Evolutionary conservation across 2,329 filamentous ascomycete species (phyloP), one percentile per base, ranked within the genome.

Genomic region (Monosporascus sp.): DNA sequence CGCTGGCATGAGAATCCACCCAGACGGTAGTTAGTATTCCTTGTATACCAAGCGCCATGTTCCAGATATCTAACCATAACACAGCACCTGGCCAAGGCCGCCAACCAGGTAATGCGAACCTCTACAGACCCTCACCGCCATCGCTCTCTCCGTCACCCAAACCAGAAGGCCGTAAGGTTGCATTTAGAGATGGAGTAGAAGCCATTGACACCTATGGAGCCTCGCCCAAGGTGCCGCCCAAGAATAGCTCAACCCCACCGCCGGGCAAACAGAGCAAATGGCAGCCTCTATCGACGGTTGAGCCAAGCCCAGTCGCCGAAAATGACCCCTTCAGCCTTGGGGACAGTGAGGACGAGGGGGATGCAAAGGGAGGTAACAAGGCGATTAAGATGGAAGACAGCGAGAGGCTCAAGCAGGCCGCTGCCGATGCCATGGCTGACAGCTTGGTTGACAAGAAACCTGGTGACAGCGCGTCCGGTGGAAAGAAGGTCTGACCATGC

Each of bases 321-420:
- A 93, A 96, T 63, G 94, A 99, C 66, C 94, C 94, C 0, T 99
- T 99, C 73, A 97, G 91, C 65, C 80, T 99, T 15, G 94, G 94
- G 5, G 93, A 97, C 62, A 96, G 90, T 65, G 93, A 97, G 61
- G 92, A 96, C 60, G 94, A 99, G 71, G 88, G 88, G 61, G 89
- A 92, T 50, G 71, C 76, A 17, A 94, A 91, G 72, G 79, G 81
- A 45, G 85, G 60, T 22, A 85, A 67, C 50, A 79, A 80, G 64
- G 74, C 78, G 27, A 67, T 68, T 52, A 77, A 80, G 62, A 64
- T 75, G 58, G 80, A 83, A 51, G 78, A 85, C 54, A 77, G 68
- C 57, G 86, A 84, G 64, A 80, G 78, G 63, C 68, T 85, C 63
- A 87, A 85, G 74, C 80, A 85, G 68, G 84, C 82, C 2, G 83